phyloP scores from a whole-genome alignment of 257 asterid species.

The Knoxia roxburghii region DNA sequence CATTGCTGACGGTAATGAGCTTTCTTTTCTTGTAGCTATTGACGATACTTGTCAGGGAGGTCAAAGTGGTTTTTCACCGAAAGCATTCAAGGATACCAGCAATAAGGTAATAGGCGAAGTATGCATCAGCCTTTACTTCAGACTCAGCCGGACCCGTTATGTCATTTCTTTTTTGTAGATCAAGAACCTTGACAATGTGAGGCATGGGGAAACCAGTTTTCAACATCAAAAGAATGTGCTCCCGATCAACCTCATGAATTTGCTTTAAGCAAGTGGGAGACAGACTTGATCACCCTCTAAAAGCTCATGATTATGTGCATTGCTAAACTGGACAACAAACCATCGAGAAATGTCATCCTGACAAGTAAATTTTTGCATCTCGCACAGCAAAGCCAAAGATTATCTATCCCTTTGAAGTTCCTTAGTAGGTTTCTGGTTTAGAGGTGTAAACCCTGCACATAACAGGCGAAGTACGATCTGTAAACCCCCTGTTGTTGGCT shows the following conservation, averaged over 20 bases:
- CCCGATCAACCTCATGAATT: constrained; percentile 63
- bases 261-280: constrained; percentile 64
- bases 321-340: constrained; percentile 62
- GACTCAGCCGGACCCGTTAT: too few species aligned
- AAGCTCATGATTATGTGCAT: constrained; percentile 63
- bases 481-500: constrained; percentile 71
- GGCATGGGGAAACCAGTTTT: constrained; percentile 65
- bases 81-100: constrained; percentile 52
- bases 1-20: too few species aligned
- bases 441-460: constrained; percentile 61
- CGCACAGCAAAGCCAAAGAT: constrained; percentile 64
- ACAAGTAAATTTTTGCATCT: constrained; percentile 62
- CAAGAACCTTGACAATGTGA: constrained; percentile 61
- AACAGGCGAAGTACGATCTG: constrained; percentile 68
- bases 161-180: constrained; percentile 56
- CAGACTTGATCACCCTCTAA: constrained; percentile 68
- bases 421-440: constrained; percentile 45
- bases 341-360: constrained; percentile 54
- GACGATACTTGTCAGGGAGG: constrained; percentile 51
- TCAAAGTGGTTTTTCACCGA: constrained; percentile 55
- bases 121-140: constrained; percentile 48
- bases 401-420: constrained; percentile 63
- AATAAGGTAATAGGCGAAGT: constrained; percentile 46
- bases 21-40: constrained; percentile 61
- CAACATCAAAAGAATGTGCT: constrained; percentile 52